Conservation (phyloP, 2,329 filamentous ascomycete genomes). For the Chaetomium olivaceum region DNA sequence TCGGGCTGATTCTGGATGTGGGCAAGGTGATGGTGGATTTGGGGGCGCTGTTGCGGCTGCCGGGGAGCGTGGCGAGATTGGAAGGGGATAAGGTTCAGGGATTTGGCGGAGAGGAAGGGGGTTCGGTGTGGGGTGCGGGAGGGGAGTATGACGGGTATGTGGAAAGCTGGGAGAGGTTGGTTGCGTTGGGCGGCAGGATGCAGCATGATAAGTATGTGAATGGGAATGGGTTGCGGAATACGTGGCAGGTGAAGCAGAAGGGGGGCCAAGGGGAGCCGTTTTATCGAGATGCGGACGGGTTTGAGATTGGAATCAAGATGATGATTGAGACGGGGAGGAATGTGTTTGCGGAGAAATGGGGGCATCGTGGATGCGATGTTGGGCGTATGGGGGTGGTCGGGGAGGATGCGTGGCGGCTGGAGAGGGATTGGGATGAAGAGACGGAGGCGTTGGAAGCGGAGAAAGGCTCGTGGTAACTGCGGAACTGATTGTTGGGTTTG, state of each 20-base stretch:
- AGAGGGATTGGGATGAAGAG: conserved; percentile 29
- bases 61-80: conserved; percentile 39
- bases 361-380: conserved; percentile 44
- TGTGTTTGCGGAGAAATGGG: conserved; percentile 45
- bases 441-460: conserved; percentile 5
- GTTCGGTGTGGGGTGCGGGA: conserved; percentile 29
- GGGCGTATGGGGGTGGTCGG: conserved; percentile 19
- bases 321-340: conserved; percentile 28
- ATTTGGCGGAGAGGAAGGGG: conserved; percentile 28
- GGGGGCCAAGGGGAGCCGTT: conserved; percentile 33
- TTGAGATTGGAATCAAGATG: conserved; percentile 28
- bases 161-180: conserved; percentile 41
- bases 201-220: conserved; percentile 29
- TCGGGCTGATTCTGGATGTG: conserved; percentile 47
- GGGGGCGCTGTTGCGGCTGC: conserved; percentile 44
- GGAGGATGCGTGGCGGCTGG: conserved; percentile 30
- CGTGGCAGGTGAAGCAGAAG: conserved; percentile 30
- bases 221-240: conserved; percentile 27
- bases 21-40: conserved; percentile 46
- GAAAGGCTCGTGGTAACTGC: conserved; percentile 2
- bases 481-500: neutral
- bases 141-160: conserved; percentile 32
- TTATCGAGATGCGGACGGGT: conserved; percentile 31
- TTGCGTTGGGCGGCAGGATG: conserved; percentile 35
- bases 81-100: conserved; percentile 24